Conservation (phyloP, 2,329 filamentous ascomycete genomes). For the Pseudopyricularia cyperi region DNA sequence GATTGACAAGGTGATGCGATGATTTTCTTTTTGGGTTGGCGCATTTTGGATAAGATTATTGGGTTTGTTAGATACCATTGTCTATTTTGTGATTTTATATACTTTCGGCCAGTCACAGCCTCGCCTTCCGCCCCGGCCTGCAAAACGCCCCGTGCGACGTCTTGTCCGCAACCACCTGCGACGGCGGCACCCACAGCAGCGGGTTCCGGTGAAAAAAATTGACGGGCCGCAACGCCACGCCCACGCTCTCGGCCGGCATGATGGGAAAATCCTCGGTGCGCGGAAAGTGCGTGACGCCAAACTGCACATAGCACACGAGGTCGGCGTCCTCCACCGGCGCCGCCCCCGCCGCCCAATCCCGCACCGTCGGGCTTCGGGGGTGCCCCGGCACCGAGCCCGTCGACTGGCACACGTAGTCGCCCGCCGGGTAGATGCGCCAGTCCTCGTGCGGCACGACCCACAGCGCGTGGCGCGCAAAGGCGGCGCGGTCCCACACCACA, state of each 20-base stretch:
- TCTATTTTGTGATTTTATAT: neutral
- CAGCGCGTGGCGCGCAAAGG: constrained; percentile 44
- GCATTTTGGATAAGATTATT: neutral
- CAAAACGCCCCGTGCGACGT: constrained; percentile 6
- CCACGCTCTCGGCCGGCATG: constrained; percentile 61
- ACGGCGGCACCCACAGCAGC: constrained; percentile 47
- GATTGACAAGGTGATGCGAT: constrained; percentile 31
- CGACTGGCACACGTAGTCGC: constrained; percentile 47
- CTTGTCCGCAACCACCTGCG: constrained; percentile 4
- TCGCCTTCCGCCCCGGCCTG: neutral
- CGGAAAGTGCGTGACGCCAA: constrained; percentile 18
- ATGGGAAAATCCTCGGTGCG: constrained; percentile 40
- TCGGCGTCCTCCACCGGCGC: constrained; percentile 28
- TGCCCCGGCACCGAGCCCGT: constrained; percentile 18
- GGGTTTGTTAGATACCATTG: neutral
- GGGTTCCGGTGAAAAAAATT: constrained; percentile 56
- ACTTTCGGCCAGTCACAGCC: neutral
- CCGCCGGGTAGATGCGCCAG: constrained; percentile 45
- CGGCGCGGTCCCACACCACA: constrained; percentile 42
- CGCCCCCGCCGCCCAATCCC: constrained; percentile 12
- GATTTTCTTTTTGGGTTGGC: constrained; percentile 1
- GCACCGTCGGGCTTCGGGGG: constrained; percentile 33
- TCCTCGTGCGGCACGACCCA: constrained; percentile 45
- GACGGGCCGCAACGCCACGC: constrained; percentile 45
- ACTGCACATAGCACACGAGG: constrained; percentile 43